A percentile compares a stretch with the other conserved stretches of the same genome.
These are phyloP conservation scores for Leccinellum albellum DNA, from an alignment of 768 basidiomycete species.

Conservation along the genomic window DNA sequence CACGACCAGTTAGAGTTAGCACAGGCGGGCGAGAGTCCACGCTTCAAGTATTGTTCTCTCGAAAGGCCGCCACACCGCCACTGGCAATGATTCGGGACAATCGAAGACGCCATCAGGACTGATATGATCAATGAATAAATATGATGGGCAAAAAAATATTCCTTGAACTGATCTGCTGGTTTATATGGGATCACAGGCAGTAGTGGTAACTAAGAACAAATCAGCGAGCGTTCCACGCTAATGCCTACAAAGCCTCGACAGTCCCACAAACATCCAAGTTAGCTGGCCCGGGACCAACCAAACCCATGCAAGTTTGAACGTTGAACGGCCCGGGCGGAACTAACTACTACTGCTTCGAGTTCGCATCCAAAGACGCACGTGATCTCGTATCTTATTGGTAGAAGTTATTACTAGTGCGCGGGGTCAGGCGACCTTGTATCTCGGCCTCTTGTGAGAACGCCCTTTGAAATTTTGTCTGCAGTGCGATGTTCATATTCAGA, in stretches of 20 bases:
- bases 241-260: not conserved
- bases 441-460: conserved; percentile 6
- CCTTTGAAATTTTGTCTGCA: not conserved
- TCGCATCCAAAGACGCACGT: not conserved
- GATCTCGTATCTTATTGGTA: not conserved
- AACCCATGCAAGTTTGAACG: not conserved
- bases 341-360: not conserved
- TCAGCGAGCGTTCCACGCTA: not conserved
- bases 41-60: not conserved
- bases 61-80: conserved; percentile 7
- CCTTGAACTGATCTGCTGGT: not conserved
- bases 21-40: not conserved
- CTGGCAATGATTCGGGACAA: conserved; percentile 1
- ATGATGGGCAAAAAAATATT: not conserved
- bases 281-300: not conserved
- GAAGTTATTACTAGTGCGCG: not conserved
- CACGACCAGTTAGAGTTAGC: not conserved
- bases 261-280: not conserved
- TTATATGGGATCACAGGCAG: not conserved
- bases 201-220: conserved; percentile 1
- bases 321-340: no score
- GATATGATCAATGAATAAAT: conserved; percentile 4
- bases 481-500: not conserved
- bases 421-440: conserved; percentile 2
- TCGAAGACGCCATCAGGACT: conserved; percentile 8